phyloP scores from a whole-genome alignment of 2,329 filamentous ascomycete genomes.

The Rosellinia necatrix region DNA sequence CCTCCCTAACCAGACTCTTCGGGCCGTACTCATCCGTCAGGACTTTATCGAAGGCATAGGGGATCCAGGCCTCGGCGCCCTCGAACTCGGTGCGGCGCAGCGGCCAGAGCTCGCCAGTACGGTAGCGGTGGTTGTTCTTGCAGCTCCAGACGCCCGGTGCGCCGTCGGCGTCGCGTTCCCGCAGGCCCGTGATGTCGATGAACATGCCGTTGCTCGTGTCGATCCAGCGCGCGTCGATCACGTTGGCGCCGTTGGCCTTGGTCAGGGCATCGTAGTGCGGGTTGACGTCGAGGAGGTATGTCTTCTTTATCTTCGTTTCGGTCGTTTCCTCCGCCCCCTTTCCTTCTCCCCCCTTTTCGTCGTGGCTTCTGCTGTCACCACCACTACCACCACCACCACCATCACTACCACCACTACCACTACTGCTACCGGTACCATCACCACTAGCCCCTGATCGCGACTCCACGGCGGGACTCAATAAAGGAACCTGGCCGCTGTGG shows the following conservation, averaged over 20 bases:
- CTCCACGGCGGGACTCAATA: neutral
- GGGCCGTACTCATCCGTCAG: constrained; percentile 67
- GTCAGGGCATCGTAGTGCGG: constrained; percentile 66
- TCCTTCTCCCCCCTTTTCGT: constrained; percentile 27
- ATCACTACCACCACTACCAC: no score
- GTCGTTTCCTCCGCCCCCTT: constrained; percentile 17
- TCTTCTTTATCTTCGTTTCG: constrained; percentile 40
- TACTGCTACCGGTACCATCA: neutral
- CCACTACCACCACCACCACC: neutral
- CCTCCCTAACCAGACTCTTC: constrained; percentile 63
- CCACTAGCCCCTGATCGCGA: neutral
- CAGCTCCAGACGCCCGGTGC: constrained; percentile 73
- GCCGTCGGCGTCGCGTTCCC: constrained; percentile 64
- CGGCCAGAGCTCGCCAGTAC: constrained; percentile 73
- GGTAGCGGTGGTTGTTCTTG: constrained; percentile 79
- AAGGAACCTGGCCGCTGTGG: neutral
- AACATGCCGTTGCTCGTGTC: constrained; percentile 77
- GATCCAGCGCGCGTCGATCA: constrained; percentile 86
- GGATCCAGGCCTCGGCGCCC: constrained; percentile 71
- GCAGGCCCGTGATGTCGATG: constrained; percentile 80
- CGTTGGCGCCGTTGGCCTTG: constrained; percentile 71
- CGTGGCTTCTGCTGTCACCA: neutral
- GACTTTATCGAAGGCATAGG: constrained; percentile 69
- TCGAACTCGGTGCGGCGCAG: constrained; percentile 76
- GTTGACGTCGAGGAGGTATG: constrained; percentile 78